Conservation (phyloP, 2,329 filamentous ascomycete species). For the Fusarium hostae region DNA sequence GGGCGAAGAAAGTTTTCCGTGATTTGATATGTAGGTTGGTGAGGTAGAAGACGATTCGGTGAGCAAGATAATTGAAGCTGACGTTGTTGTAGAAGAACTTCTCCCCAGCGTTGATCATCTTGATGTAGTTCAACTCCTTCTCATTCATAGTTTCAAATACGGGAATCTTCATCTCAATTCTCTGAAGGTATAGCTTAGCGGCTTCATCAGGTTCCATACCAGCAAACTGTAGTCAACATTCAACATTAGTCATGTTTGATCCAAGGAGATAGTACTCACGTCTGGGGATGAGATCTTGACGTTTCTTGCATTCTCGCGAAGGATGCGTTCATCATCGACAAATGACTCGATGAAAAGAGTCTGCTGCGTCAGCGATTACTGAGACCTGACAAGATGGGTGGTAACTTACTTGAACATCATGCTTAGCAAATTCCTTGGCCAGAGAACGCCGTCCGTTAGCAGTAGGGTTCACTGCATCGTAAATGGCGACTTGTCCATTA, state of each 20-base stretch:
- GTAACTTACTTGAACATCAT: constrained; percentile 81
- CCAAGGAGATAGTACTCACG: constrained; percentile 60
- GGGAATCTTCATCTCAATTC: constrained; percentile 92
- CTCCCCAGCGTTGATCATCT: constrained; percentile 98
- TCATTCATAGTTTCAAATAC: constrained; percentile 98
- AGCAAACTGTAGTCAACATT: constrained; percentile 69
- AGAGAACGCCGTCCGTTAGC: constrained; percentile 83
- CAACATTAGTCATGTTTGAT: constrained; percentile 1
- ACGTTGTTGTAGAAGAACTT: constrained; percentile 96
- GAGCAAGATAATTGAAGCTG: constrained; percentile 94
- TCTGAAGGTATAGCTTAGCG: constrained; percentile 87
- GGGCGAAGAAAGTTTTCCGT: constrained; percentile 90
- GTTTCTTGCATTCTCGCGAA: constrained; percentile 94
- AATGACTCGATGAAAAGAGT: constrained; percentile 97
- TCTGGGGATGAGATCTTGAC: constrained; percentile 99
- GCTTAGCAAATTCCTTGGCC: constrained; percentile 97
- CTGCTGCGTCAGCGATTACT: constrained; percentile 54
- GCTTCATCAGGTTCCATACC: constrained; percentile 94
- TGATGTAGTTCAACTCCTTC: constrained; percentile 93
- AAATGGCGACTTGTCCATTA: constrained; percentile 97
- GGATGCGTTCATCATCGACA: constrained; percentile 91
- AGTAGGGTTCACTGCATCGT: constrained; percentile 96
- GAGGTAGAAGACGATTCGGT: constrained; percentile 97
- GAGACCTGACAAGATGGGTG: not conserved
- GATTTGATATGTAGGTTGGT: constrained; percentile 98